Evolutionary conservation across 345 rosid species (phyloP).

Genomic region (Adansonia digitata): DNA sequence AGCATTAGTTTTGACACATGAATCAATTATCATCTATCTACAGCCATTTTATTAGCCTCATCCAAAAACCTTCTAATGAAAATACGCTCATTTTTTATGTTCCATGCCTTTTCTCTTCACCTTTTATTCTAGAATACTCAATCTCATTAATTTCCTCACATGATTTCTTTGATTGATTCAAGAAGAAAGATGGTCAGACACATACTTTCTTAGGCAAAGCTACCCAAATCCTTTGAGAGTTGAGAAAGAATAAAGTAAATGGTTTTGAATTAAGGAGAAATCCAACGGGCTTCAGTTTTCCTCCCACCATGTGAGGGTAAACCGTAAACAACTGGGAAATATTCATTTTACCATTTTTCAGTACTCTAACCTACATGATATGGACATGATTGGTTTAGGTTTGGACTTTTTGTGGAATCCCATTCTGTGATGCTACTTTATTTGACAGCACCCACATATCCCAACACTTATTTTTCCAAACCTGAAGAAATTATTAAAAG

Average conservation of each 20-base stretch:
- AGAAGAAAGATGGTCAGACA: background rate
- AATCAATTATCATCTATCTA: background rate
- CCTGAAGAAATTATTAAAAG: background rate
- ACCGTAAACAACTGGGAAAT: background rate
- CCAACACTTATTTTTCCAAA: no score
- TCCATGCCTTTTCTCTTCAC: background rate
- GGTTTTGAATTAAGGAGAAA: background rate
- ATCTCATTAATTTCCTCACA: background rate
- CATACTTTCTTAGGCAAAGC: background rate
- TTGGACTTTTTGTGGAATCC: background rate
- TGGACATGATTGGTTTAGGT: background rate
- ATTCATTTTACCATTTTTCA: background rate
- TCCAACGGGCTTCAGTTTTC: background rate
- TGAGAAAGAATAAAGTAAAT: background rate
- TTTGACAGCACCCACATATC: background rate
- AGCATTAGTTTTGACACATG: background rate
- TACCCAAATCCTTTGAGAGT: background rate
- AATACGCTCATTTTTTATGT: no score
- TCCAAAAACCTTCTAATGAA: no score
- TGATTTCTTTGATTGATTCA: no score
- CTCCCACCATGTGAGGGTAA: background rate
- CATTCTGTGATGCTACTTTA: conserved; percentile 1
- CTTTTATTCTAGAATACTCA: background rate
- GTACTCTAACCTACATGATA: background rate
- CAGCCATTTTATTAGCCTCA: background rate